A percentile compares a stretch with the other conserved stretches of the same genome.
Conservation (phyloP, 1,284 basidiomycete species). For the Boletus holoroseus region DNA sequence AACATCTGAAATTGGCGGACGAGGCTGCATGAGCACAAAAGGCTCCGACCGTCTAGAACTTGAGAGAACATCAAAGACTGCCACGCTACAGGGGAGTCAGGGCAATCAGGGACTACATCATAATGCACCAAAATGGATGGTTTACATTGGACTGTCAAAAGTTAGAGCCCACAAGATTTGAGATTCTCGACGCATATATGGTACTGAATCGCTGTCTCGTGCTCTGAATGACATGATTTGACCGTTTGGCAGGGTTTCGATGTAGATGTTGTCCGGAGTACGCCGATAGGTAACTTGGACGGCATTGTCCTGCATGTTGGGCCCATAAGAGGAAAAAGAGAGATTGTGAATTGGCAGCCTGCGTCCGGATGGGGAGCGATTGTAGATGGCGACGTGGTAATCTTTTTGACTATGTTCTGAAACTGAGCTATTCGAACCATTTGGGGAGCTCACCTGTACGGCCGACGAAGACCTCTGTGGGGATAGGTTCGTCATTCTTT, state of each 20-base stretch:
- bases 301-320: constrained; percentile 69
- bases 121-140: background rate
- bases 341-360: constrained; percentile 64
- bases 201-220: constrained; percentile 24
- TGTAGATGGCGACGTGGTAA: constrained; percentile 67
- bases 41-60: constrained; percentile 47
- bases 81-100: constrained; percentile 47
- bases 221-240: constrained; percentile 69
- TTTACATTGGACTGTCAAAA: constrained; percentile 33
- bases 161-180: constrained; percentile 43
- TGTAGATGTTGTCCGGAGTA: constrained; percentile 70
- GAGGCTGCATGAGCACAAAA: constrained; percentile 75
- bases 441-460: constrained; percentile 62
- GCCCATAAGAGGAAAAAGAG: constrained; percentile 78
- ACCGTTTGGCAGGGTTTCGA: constrained; percentile 73
- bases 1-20: constrained; percentile 60
- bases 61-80: constrained; percentile 70
- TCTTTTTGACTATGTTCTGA: constrained; percentile 39
- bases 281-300: constrained; percentile 62
- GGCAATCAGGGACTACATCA: background rate
- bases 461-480: constrained; percentile 70
- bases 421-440: background rate
- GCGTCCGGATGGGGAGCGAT: constrained; percentile 35
- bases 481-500: constrained; percentile 34
- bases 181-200: constrained; percentile 32